phyloP scores from a whole-genome alignment of 352 stramenopile species.

The Phytopythium aichiense region DNA sequence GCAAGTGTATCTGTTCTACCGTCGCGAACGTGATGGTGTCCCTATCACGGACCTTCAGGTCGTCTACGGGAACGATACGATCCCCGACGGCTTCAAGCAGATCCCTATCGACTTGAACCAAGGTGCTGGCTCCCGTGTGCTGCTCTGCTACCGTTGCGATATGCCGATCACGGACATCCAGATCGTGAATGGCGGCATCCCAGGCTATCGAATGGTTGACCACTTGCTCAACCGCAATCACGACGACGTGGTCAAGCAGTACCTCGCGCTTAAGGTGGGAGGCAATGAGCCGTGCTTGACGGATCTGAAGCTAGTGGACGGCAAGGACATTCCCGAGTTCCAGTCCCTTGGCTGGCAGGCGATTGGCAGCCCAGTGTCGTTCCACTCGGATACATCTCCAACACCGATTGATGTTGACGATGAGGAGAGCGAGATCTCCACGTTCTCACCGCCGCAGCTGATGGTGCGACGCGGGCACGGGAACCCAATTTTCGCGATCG shows the following conservation, averaged over 20 bases:
- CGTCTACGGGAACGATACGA: constrained; percentile 68
- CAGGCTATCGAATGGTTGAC: constrained; percentile 82
- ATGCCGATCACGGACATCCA: constrained; percentile 87
- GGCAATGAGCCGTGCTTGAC: constrained; percentile 80
- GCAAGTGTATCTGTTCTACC: constrained; percentile 83
- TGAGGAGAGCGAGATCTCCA: background rate
- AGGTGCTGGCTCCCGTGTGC: constrained; percentile 76
- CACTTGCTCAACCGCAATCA: constrained; percentile 68
- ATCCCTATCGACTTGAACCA: constrained; percentile 87
- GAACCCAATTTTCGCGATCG: constrained; percentile 84
- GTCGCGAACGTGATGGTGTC: constrained; percentile 66
- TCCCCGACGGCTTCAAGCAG: constrained; percentile 86
- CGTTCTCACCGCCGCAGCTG: constrained; percentile 33
- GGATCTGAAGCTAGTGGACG: constrained; percentile 61
- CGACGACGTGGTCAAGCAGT: constrained; percentile 69
- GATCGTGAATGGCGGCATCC: constrained; percentile 80
- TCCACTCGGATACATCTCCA: constrained; percentile 6
- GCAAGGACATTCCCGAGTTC: constrained; percentile 34
- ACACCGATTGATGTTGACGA: background rate
- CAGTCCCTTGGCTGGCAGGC: constrained; percentile 61
- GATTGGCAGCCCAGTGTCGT: constrained; percentile 60
- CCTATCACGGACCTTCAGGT: constrained; percentile 85
- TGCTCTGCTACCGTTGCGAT: constrained; percentile 84
- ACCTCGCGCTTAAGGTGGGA: constrained; percentile 78
- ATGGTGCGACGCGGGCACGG: constrained; percentile 77